Percentiles rank a stretch among this genome's conserved stretches.
Evolutionary conservation across 2,329 filamentous ascomycete genomes (phyloP).

Genomic region (Calonectria crousiana): DNA sequence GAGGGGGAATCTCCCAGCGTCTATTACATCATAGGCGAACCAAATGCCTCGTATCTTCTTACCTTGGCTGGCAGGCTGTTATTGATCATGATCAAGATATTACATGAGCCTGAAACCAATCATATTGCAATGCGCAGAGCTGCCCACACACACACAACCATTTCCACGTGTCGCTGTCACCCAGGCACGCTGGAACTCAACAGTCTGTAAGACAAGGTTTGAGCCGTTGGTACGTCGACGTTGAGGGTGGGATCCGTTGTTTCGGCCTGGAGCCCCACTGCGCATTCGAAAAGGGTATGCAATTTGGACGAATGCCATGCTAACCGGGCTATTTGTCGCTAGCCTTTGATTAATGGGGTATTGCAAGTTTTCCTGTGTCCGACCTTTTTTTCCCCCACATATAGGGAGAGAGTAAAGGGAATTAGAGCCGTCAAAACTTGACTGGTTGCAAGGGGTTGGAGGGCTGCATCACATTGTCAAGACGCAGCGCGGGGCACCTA

Average conservation of each 20-base stretch:
- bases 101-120: neutral
- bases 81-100: neutral
- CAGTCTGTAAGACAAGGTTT: slow-evolving; percentile 27
- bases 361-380: neutral
- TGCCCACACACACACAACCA: neutral
- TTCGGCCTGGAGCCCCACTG: neutral
- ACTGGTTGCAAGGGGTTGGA: neutral
- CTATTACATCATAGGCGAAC: slow-evolving; percentile 9
- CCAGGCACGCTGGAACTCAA: slow-evolving; percentile 17
- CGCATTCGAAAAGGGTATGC: slow-evolving; percentile 24
- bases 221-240: slow-evolving; percentile 6
- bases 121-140: neutral
- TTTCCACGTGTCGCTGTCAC: neutral
- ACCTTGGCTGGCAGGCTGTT: neutral
- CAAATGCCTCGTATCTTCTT: slow-evolving; percentile 8
- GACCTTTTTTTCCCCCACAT: neutral
- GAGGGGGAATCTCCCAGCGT: slow-evolving; percentile 19
- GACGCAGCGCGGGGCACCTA: slow-evolving; percentile 7
- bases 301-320: slow-evolving; percentile 18
- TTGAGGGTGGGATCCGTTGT: slow-evolving; percentile 8
- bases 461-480: slow-evolving; percentile 20
- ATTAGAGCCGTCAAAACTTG: slow-evolving; percentile 12
- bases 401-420: neutral
- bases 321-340: neutral
- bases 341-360: neutral